phyloP scores from a whole-genome alignment of 1,139 yeast genomes.

The Scheffersomyces segobiensis region DNA sequence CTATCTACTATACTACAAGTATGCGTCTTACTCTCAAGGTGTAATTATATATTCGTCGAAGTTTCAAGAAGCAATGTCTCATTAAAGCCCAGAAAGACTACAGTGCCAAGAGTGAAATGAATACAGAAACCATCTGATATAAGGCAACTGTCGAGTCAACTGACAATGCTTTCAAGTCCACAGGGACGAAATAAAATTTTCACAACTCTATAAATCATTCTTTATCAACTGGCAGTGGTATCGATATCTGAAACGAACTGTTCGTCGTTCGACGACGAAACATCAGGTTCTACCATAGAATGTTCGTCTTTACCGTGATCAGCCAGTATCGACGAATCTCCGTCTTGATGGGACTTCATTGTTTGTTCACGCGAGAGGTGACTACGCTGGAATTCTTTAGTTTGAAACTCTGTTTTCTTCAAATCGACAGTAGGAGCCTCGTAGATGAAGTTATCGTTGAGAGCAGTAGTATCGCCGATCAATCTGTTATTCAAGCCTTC shows the following conservation, averaged over 20 bases:
- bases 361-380: neutral
- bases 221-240: neutral
- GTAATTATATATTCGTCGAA: neutral
- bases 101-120: neutral
- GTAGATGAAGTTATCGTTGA: slow-evolving; percentile 37
- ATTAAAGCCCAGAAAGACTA: neutral
- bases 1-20: neutral
- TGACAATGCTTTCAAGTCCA: neutral
- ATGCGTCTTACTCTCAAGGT: neutral
- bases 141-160: neutral
- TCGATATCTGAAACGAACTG: neutral
- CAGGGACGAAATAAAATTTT: neutral
- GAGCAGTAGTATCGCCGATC: slow-evolving; percentile 25
- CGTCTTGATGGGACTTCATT: neutral
- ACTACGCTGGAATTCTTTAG: neutral
- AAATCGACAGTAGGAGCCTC: slow-evolving; percentile 18
- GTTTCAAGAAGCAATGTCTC: neutral
- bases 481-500: slow-evolving; percentile 21
- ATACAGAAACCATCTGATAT: neutral
- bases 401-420: neutral
- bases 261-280: neutral
- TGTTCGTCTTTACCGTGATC: neutral
- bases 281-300: neutral
- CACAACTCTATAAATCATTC: neutral
- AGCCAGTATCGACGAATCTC: neutral